phyloP scores from a whole-genome alignment of 2,329 filamentous ascomycete species.

The Colletotrichum euphorbiae region DNA sequence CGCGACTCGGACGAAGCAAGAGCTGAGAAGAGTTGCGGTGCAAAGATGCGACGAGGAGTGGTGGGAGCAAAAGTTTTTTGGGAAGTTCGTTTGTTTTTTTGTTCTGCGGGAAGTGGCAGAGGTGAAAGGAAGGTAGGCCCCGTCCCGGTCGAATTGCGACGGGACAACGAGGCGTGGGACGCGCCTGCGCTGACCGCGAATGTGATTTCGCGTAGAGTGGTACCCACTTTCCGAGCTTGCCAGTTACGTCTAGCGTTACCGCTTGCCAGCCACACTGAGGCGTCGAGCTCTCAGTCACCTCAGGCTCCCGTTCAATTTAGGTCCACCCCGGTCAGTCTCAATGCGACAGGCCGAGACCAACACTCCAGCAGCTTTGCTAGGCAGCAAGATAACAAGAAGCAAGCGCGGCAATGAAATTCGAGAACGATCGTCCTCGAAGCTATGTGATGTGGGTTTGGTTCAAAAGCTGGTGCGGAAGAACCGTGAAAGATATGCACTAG shows the following conservation, averaged over 20 bases:
- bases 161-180: constrained; percentile 39
- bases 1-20: constrained; percentile 10
- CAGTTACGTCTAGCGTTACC: not conserved
- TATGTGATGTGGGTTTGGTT: too few relatives aligned
- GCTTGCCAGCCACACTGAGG: constrained; percentile 19
- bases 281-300: not conserved
- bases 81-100: constrained; percentile 20
- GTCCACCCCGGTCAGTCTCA: not conserved
- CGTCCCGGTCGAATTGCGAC: constrained; percentile 32
- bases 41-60: constrained; percentile 5
- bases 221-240: constrained; percentile 9
- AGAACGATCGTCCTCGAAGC: too few relatives aligned
- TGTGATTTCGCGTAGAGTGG: constrained; percentile 43
- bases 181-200: constrained; percentile 40
- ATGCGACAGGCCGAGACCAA: too few relatives aligned
- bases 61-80: constrained; percentile 22
- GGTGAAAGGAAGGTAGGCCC: constrained; percentile 27
- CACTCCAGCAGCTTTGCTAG: too few relatives aligned
- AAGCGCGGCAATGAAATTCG: too few relatives aligned
- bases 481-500: too few relatives aligned
- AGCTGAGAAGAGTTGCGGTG: not conserved
- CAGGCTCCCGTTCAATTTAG: too few relatives aligned
- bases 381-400: too few relatives aligned
- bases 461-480: too few relatives aligned
- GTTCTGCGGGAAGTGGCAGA: constrained; percentile 29